A percentile compares a stretch with the other conserved stretches of the same genome.
These are phyloP conservation scores for Begonia masoniana DNA, from an alignment of 306 rosid genomes.

Conservation along the genomic window DNA sequence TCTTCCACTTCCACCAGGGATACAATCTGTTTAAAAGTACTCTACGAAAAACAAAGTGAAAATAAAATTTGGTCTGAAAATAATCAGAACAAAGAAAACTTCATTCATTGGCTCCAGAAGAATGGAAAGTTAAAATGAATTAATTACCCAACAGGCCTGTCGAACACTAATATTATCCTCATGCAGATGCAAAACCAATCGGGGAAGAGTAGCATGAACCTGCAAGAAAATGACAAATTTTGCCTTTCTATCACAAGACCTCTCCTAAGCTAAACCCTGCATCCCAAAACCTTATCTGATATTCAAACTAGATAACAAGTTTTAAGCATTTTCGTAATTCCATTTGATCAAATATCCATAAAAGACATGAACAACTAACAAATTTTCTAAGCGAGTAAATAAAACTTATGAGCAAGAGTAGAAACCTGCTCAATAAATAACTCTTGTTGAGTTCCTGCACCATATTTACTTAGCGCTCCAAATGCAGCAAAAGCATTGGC, in stretches of 20 bases:
- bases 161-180: conserved; percentile 68
- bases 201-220: conserved; percentile 84
- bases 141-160: conserved; percentile 88
- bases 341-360: not conserved
- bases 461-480: conserved; percentile 72
- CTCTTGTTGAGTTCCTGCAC: conserved; percentile 55
- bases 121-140: conserved; percentile 9
- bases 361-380: not conserved
- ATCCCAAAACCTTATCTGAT: too few species aligned
- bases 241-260: not conserved
- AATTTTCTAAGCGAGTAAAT: not conserved
- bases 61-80: not conserved
- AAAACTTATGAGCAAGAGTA: conserved; percentile 6
- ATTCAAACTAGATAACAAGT: too few species aligned
- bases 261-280: too few species aligned
- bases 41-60: conserved; percentile 23
- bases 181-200: conserved; percentile 76
- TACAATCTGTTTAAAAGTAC: conserved; percentile 51
- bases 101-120: conserved; percentile 4
- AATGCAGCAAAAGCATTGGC: conserved; percentile 86
- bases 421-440: conserved; percentile 87
- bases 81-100: conserved; percentile 7
- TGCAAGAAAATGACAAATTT: conserved; percentile 9
- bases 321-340: not conserved
- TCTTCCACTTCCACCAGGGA: conserved; percentile 64